Evolutionary conservation across 139 green algal genomes (phyloP), one percentile per base, ranked within the genome.

Genomic region (Chlamydomonas eustigma): DNA sequence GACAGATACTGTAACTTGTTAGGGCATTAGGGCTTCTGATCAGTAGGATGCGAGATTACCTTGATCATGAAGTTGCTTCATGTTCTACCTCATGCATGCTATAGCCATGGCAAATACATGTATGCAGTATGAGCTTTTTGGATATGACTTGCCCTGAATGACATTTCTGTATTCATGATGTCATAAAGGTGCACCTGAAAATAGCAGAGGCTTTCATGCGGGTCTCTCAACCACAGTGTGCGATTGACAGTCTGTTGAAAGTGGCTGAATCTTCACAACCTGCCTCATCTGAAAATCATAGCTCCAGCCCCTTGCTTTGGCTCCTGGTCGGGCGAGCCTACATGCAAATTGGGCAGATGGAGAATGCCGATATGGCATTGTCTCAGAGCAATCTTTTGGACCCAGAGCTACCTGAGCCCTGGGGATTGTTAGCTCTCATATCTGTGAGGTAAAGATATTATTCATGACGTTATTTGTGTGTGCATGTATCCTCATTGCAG

Each of bases 331-430:
- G 65, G 28, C 65, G 65, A 5, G 65, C 33, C 18, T 22, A 22
- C 25, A n/a, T 72, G 33, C 33, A 6, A 4, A 12, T 12, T 3
- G 65, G 31, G 33, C 33, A 72, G 8, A 34, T 34, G 33, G 65
- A 24, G 18, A 34, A 6, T 12, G 65, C 65, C 6, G 65, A 72
- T 34, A 34, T 39, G 5, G 65, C 65, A 34, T 34, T 72, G 5
- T 50, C 65, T 44, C 33, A 72, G 28, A 22, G 5, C 28, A 72
- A 72, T 34, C 65, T 72, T 33, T 34, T 72, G 33, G 65, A 72
- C 65, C 65, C 65, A 3, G 65, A 72, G 65, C 65, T 72, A 34
- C 65, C 65, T 44, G 65, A 72, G 65, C 65, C 65, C 4, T 72
- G 65, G 65, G 65, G 65, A 33, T 34, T 72, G 28, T 34, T 72